Evolutionary conservation across 768 basidiomycete genomes (phyloP), one percentile per base, ranked within the genome.

Genomic region (Suillus subluteus): DNA sequence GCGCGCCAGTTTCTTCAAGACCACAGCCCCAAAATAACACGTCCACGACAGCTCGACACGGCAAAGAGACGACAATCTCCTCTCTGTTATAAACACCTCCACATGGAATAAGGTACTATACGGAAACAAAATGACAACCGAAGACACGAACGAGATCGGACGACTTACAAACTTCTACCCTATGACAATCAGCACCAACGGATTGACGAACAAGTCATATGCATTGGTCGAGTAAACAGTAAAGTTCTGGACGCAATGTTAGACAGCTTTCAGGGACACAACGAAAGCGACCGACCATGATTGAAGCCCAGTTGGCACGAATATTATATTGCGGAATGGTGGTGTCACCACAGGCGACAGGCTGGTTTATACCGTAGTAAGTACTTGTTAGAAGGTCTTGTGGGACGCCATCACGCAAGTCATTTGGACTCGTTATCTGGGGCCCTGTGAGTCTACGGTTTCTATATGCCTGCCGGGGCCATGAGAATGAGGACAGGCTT

Each of bases 171-270:
- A 87, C 78, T 82, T 82, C 86, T 86, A 87, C 7, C 79, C 79
- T 15, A 88, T 69, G 0, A 73, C 73, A 7, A 80, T 78, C 23
- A 94, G 78, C 1, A 91, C 92, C 80, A 88, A 86, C 11, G 92
- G 91, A 70, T 94, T 92, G 61, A 92, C 85, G 62, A 91, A 91
- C 72, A 91, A 91, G 70, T 91, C 94, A 77, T 94, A 90, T 3
- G 91, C 89, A 35, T 90, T 80, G 1, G 91, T 86, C 43, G 89
- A 79, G 71, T 85, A 88, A 38, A 91, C 81, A 6, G 82, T 81
- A 58, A 91, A 77, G 73, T 90, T 91, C 88, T 89, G 69, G 62
- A 44, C 21, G 16, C 16, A n/a, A 46, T 1, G 32, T 63, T 11
- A 56, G 9, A 8, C 59, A 40, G 41, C 30, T 26, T 55, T 40